These are phyloP conservation scores for Xanthoconium purpureum DNA, from an alignment of 768 basidiomycete species.

Conservation along the genomic window DNA sequence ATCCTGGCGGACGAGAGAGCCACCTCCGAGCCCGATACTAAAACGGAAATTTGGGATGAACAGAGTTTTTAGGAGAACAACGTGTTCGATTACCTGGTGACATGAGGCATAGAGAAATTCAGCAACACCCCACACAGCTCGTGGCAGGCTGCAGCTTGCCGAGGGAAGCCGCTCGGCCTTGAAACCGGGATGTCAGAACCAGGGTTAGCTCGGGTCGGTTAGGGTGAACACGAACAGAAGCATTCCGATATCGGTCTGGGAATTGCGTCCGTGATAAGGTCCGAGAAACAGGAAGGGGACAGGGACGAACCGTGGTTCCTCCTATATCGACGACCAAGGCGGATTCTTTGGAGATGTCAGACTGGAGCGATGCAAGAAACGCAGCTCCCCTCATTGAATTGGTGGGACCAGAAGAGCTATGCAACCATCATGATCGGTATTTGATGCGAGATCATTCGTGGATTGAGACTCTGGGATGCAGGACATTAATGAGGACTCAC, in stretches of 20 bases:
- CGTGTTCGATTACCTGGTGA: conserved; percentile 33
- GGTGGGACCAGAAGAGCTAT: conserved; percentile 52
- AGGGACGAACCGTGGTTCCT: conserved; percentile 49
- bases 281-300: conserved; percentile 6
- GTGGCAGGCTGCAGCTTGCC: conserved; percentile 60
- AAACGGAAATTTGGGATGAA: conserved; percentile 5
- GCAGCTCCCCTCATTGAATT: conserved; percentile 71
- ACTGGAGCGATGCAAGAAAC: conserved; percentile 48
- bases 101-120: conserved; percentile 61
- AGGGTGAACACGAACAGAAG: conserved; percentile 36
- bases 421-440: conserved; percentile 5
- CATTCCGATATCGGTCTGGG: conserved; percentile 56
- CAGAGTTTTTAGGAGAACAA: neutral
- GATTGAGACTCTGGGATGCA: conserved; percentile 12
- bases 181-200: conserved; percentile 11
- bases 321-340: conserved; percentile 62
- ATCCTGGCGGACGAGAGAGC: conserved; percentile 46
- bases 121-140: conserved; percentile 59
- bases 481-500: conserved; percentile 23
- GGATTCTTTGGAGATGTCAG: conserved; percentile 32
- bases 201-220: neutral
- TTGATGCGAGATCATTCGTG: conserved; percentile 1
- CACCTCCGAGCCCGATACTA: conserved; percentile 64
- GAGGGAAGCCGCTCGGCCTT: conserved; percentile 54
- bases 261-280: conserved; percentile 11